Conservation (phyloP, 306 rosid species). For the Herpetospermum pedunculosum region DNA sequence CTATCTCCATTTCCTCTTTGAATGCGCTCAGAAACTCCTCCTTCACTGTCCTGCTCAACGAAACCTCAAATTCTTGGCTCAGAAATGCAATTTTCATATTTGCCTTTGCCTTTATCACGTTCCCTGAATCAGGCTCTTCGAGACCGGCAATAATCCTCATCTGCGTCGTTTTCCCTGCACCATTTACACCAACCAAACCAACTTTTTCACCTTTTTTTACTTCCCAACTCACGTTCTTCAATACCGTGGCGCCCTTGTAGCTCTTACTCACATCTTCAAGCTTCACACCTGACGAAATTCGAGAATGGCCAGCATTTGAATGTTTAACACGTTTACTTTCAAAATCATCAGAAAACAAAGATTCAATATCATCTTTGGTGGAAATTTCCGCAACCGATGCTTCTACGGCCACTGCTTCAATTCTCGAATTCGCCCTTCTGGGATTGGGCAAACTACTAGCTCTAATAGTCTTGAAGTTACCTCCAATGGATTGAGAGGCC, state of each 20-base stretch:
- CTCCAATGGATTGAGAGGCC: constrained; percentile 18
- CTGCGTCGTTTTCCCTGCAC: constrained; percentile 94
- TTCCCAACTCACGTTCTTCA: constrained; percentile 79
- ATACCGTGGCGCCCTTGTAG: constrained; percentile 67
- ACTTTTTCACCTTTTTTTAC: constrained; percentile 89
- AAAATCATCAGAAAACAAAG: constrained; percentile 46
- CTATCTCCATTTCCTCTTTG: constrained; percentile 83
- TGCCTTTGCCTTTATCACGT: constrained; percentile 54
- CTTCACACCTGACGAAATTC: constrained; percentile 71
- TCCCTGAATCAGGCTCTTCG: constrained; percentile 81
- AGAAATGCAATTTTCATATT: constrained; percentile 84
- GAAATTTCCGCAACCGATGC: constrained; percentile 24
- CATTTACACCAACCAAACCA: constrained; percentile 88
- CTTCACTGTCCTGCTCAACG: constrained; percentile 67
- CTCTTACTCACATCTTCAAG: constrained; percentile 58
- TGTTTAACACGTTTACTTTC: constrained; percentile 34
- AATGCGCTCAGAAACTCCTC: constrained; percentile 87
- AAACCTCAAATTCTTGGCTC: constrained; percentile 92
- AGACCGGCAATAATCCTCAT: constrained; percentile 81
- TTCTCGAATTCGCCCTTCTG: constrained; percentile 10
- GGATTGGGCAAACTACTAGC: constrained; percentile 15
- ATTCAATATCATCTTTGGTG: constrained; percentile 47
- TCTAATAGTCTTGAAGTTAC: constrained; percentile 17
- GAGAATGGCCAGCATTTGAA: constrained; percentile 48
- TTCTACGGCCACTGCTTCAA: constrained; percentile 39